Evolutionary conservation across 2,329 filamentous ascomycete genomes (phyloP), one percentile per base, ranked within the genome.

Genomic region (Camptophora hylomeconis): DNA sequence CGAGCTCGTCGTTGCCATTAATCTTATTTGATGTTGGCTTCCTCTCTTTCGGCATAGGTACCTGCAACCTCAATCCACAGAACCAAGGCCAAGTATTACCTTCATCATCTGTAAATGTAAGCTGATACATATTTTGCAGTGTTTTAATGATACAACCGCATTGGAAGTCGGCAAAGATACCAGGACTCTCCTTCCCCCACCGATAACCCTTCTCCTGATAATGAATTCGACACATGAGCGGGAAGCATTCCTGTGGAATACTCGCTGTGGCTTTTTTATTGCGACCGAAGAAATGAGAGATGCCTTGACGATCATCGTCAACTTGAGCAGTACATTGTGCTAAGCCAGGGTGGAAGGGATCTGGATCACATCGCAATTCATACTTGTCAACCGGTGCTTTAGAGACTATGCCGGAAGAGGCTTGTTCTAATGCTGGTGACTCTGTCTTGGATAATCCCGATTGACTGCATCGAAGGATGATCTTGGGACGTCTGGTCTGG

Each of bases 231-330:
- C 30, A 32, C n/a, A 28, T 24, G 3, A 32, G 3, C 10, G 24
- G 30, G 17, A 12, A 32, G 12, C 11, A 17, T 6, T 10, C n/a
- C 8, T 13, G 10, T 13, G 30, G 30, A 18, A 32, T 32, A 16
- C 8, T 30, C 16, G 12, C 7, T 13, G 25, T 32, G 17, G 17
- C 13, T 8, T 13, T 10, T 20, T 28, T 28, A 20, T 32, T 32
- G 25, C 30, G 30, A 7, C 30, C 30, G 12, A 32, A 32, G 26
- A 32, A 32, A 17, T 30, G 18, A 9, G 14, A 20, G 26, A 32
- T 29, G 13, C n/a, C 11, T n/a, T 30, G 25, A 12, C 30, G 26
- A 23, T 29, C 20, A 11, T 26, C 20, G 13, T n/a, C 5, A 14
- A 26, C 12, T 4, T 16, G 12, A 16, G 13, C n/a, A 5, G 7